Evolutionary conservation across 352 stramenopile species (phyloP).

Genomic region (Phytophthora podocarpi): DNA sequence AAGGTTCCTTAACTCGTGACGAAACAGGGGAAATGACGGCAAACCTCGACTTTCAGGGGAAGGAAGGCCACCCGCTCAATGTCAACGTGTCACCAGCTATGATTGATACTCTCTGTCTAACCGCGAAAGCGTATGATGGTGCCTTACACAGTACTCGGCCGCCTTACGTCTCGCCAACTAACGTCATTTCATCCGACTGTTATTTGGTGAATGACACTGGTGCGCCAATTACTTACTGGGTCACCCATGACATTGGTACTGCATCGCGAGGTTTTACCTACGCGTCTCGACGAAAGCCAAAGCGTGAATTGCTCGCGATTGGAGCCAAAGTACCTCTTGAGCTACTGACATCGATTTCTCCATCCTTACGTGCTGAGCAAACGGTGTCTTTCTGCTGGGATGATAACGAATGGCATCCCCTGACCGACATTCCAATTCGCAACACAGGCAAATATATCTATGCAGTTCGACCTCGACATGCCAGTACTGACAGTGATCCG

Average conservation of each 20-base stretch:
- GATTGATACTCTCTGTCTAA: constrained; percentile 64
- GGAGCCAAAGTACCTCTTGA: constrained; percentile 71
- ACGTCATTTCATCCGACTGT: constrained; percentile 81
- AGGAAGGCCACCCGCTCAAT: constrained; percentile 62
- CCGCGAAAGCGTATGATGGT: constrained; percentile 64
- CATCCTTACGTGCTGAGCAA: constrained; percentile 72
- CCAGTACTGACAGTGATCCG: not conserved
- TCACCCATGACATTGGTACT: constrained; percentile 53
- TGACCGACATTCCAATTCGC: constrained; percentile 81
- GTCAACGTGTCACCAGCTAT: constrained; percentile 75
- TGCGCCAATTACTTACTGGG: constrained; percentile 64
- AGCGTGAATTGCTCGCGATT: constrained; percentile 52
- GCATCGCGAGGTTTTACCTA: constrained; percentile 65
- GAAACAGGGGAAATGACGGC: constrained; percentile 54
- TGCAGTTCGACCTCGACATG: constrained; percentile 48
- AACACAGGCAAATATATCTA: constrained; percentile 82
- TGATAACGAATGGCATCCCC: constrained; percentile 68
- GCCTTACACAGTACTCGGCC: constrained; percentile 15
- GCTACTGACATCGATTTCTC: constrained; percentile 69
- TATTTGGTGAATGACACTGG: constrained; percentile 81
- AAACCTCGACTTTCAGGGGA: constrained; percentile 63
- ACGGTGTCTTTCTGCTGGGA: constrained; percentile 79
- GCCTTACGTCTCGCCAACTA: constrained; percentile 54
- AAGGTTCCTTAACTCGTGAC: constrained; percentile 39
- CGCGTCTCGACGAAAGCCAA: constrained; percentile 43